phyloP scores from a whole-genome alignment of 495 filamentous ascomycete genomes.

The Rhypophila decipiens region DNA sequence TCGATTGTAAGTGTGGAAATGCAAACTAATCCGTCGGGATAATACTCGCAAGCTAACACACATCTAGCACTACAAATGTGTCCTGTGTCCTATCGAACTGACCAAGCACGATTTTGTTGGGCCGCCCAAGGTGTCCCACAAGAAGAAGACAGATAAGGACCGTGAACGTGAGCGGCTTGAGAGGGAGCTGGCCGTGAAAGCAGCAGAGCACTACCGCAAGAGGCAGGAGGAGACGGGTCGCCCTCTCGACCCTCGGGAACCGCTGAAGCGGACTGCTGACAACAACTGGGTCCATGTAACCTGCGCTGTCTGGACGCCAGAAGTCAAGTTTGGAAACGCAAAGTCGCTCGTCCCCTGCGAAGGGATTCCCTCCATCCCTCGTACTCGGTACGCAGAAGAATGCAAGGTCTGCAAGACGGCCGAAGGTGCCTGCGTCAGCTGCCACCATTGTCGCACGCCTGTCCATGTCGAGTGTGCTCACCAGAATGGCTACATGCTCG shows the following conservation, averaged over 20 bases:
- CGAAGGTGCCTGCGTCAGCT: conserved; percentile 72
- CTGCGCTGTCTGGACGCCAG: conserved; percentile 85
- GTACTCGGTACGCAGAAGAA: conserved; percentile 55
- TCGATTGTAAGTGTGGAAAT: conserved; percentile 59
- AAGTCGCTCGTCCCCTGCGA: conserved; percentile 75
- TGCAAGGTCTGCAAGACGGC: conserved; percentile 80
- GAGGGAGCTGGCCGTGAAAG: conserved; percentile 67
- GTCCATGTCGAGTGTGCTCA: conserved; percentile 91
- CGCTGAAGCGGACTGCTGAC: conserved; percentile 82
- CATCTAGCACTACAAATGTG: conserved; percentile 74
- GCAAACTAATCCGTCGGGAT: neutral
- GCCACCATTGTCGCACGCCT: conserved; percentile 70
- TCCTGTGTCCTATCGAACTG: conserved; percentile 74
- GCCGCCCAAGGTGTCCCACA: conserved; percentile 69
- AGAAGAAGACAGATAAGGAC: conserved; percentile 88
- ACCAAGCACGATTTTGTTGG: conserved; percentile 79
- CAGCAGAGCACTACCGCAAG: conserved; percentile 70
- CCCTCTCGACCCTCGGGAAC: conserved; percentile 78
- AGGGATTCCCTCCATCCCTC: conserved; percentile 73
- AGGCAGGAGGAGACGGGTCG: conserved; percentile 75
- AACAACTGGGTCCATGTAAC: conserved; percentile 99
- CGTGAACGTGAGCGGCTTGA: conserved; percentile 81
- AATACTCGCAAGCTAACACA: conserved; percentile 21
- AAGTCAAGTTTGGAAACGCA: conserved; percentile 84
- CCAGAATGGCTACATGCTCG: conserved; percentile 71